These are phyloP conservation scores for Albatrellus sp. DNA, from an alignment of 1,284 basidiomycete species.

Conservation along the genomic window DNA sequence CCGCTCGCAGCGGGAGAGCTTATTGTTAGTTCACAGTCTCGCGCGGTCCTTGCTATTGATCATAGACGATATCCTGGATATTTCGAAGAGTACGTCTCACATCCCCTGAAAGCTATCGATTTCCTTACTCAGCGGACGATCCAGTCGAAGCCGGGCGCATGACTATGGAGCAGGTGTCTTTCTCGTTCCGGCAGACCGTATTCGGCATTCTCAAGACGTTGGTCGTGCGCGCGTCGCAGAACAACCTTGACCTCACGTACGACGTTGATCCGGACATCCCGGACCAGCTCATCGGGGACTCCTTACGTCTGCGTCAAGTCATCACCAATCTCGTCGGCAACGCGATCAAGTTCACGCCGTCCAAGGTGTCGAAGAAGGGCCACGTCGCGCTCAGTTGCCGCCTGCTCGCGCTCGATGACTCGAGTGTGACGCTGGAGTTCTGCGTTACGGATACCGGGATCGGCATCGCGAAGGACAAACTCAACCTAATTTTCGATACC, in stretches of 20 bases:
- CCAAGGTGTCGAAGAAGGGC: conserved; percentile 68
- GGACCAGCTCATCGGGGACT: conserved; percentile 95
- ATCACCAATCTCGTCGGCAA: conserved; percentile 94
- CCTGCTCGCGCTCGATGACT: conserved; percentile 61
- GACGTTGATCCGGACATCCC: conserved; percentile 95
- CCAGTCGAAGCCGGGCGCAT: conserved; percentile 95
- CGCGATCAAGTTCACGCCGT: conserved; percentile 91
- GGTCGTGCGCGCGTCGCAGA: conserved; percentile 95
- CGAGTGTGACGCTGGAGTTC: conserved; percentile 87
- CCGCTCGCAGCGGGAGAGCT: conserved; percentile 84
- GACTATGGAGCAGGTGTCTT: conserved; percentile 99
- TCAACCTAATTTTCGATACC: conserved; percentile 98
- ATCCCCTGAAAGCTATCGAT: neutral
- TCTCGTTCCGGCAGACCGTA: conserved; percentile 93
- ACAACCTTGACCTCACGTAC: conserved; percentile 94
- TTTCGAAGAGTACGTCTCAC: conserved; percentile 78
- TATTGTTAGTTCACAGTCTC: conserved; percentile 91
- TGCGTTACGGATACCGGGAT: conserved; percentile 98
- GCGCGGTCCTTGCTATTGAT: conserved; percentile 91
- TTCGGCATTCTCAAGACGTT: conserved; percentile 98
- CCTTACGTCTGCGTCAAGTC: conserved; percentile 84
- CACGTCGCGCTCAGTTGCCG: conserved; percentile 87
- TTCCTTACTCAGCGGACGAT: conserved; percentile 6
- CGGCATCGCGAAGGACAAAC: conserved; percentile 97
- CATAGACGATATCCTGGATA: conserved; percentile 97